Percentiles rank a stretch among this genome's conserved stretches.
Conservation (phyloP, 192 early-diverging fungal genomes). For the Radiomyces spectabilis region DNA sequence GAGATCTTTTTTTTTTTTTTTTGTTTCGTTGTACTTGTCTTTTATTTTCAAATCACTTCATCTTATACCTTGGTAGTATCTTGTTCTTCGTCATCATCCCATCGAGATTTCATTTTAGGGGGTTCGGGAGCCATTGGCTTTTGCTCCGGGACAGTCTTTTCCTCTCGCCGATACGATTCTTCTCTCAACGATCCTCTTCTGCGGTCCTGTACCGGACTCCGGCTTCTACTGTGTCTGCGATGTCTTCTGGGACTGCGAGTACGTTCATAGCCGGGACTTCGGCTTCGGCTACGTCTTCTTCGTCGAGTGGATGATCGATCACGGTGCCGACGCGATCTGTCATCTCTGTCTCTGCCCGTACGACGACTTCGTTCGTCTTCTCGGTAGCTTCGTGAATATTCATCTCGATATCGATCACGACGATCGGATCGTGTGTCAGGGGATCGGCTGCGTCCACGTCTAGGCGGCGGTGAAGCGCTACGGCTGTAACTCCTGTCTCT, state of each 20-base stretch:
- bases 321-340: no score
- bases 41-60: no score
- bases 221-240: background rate
- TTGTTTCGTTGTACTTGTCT: no score
- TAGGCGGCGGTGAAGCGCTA: background rate
- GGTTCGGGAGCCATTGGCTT: background rate
- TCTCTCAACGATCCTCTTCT: background rate
- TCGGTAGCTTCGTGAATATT: background rate
- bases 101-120: background rate
- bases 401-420: background rate
- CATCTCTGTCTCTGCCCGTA: background rate
- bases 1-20: no score
- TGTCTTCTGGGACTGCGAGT: no score
- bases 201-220: background rate
- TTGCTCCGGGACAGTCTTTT: background rate
- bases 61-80: background rate
- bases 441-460: background rate
- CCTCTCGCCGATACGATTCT: background rate
- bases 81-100: background rate
- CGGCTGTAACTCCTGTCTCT: background rate
- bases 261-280: no score
- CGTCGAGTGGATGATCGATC: no score
- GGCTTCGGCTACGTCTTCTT: no score
- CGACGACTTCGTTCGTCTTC: background rate
- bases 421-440: background rate